phyloP scores from a whole-genome alignment of 2,329 filamentous ascomycete genomes.

The Elsinoe arachidis region DNA sequence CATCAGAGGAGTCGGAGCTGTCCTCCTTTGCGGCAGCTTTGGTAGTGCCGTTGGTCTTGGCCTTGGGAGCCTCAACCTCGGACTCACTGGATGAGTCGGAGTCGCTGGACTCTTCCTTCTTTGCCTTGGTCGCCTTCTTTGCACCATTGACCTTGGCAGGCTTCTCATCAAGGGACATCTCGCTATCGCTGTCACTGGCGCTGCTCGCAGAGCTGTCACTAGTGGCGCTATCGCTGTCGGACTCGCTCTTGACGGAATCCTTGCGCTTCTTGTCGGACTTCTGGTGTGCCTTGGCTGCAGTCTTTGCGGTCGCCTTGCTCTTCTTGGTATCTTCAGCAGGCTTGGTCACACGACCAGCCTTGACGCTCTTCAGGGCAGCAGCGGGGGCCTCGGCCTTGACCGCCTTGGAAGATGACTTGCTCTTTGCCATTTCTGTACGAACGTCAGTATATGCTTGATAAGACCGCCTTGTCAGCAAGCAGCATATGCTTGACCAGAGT shows the following conservation, averaged over 20 bases:
- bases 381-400: conserved; percentile 17
- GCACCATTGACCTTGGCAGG: conserved; percentile 24
- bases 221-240: conserved; percentile 28
- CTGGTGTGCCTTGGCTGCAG: conserved; percentile 44
- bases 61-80: conserved; percentile 21
- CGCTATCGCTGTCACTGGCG: conserved; percentile 22
- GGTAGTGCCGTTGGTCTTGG: conserved; percentile 28
- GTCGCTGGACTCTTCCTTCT: conserved; percentile 10
- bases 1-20: conserved; percentile 29
- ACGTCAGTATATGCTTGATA: conserved; percentile 14
- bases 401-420: conserved; percentile 31
- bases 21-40: conserved; percentile 31
- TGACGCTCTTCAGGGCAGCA: conserved; percentile 43
- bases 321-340: conserved; percentile 57
- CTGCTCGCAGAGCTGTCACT: conserved; percentile 29
- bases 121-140: conserved; percentile 20
- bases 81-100: conserved; percentile 19
- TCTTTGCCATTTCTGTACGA: conserved; percentile 32
- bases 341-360: conserved; percentile 61
- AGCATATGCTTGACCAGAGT: conserved; percentile 13
- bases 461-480: conserved; percentile 22
- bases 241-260: conserved; percentile 34
- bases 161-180: conserved; percentile 26
- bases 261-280: conserved; percentile 33
- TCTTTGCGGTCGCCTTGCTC: conserved; percentile 59